These are phyloP conservation scores for Aeminium ludgeri DNA, from an alignment of 495 filamentous ascomycete genomes.

Conservation along the genomic window DNA sequence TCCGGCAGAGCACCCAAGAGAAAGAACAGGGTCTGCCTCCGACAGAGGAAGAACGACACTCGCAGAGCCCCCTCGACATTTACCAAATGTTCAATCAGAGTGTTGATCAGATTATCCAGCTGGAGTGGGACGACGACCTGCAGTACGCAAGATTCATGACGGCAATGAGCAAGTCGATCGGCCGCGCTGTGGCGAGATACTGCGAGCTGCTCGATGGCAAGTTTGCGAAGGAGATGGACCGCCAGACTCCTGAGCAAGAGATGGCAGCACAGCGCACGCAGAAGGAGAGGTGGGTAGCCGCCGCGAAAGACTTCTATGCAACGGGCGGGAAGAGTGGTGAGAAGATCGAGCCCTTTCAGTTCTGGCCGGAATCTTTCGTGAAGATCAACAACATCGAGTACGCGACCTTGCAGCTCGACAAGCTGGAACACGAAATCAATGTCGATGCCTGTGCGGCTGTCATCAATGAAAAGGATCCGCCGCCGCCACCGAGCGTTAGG, in stretches of 20 bases:
- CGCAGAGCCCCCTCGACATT: conserved; percentile 81
- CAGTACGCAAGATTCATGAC: conserved; percentile 98
- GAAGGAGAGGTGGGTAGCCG: conserved; percentile 79
- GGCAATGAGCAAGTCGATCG: conserved; percentile 72
- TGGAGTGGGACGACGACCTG: conserved; percentile 85
- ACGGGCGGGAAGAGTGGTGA: conserved; percentile 33
- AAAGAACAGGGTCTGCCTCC: conserved; percentile 34
- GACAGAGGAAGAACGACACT: conserved; percentile 74
- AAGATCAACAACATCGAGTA: conserved; percentile 98
- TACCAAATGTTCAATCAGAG: conserved; percentile 86
- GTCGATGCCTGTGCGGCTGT: conserved; percentile 86
- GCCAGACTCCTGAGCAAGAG: conserved; percentile 71
- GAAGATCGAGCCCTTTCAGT: conserved; percentile 94
- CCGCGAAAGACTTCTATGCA: conserved; percentile 53
- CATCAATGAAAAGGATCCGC: conserved; percentile 47
- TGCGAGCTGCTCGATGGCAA: conserved; percentile 78
- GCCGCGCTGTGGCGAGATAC: conserved; percentile 67
- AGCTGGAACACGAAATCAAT: conserved; percentile 72
- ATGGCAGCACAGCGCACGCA: conserved; percentile 57
- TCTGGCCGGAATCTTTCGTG: conserved; percentile 88
- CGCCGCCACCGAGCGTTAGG: conserved; percentile 35
- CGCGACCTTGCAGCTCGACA: conserved; percentile 77
- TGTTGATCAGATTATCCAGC: conserved; percentile 63
- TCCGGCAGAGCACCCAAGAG: conserved; percentile 38
- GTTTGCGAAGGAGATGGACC: conserved; percentile 87